A percentile compares a stretch with the other conserved stretches of the same genome.
phyloP scores from a whole-genome alignment of 1,139 yeast species.

The Spathaspora sp. region DNA sequence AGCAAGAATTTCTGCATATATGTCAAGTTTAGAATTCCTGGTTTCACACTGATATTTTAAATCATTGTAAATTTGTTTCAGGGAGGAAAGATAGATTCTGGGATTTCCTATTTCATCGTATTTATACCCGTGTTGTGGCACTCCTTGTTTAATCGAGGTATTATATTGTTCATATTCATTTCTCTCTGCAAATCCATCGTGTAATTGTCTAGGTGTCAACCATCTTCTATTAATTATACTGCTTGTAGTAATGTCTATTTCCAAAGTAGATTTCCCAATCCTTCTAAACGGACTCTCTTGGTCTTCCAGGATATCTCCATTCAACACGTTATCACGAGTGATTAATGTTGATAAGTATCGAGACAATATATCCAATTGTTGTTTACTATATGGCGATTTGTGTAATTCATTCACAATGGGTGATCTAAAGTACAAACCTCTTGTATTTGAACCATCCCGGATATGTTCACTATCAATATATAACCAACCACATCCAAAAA shows the following conservation, averaged over 20 bases:
- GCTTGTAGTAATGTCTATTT: conserved; percentile 64
- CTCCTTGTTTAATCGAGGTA: background rate
- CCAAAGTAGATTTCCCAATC: conserved; percentile 62
- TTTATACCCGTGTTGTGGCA: conserved; percentile 13
- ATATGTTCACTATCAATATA: conserved; percentile 22
- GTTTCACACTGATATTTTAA: conserved; percentile 56
- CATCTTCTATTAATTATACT: conserved; percentile 55
- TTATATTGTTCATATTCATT: conserved; percentile 9
- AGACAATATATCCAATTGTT: conserved; percentile 8
- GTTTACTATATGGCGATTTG: conserved; percentile 4
- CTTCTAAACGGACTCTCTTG: conserved; percentile 26
- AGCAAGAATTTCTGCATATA: conserved; percentile 19
- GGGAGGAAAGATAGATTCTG: conserved; percentile 50
- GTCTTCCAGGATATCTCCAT: conserved; percentile 2
- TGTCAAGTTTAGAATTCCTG: conserved; percentile 17
- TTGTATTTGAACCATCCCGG: conserved; percentile 7
- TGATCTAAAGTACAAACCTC: conserved; percentile 33
- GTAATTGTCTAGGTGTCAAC: conserved; percentile 47
- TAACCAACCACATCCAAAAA: conserved; percentile 84
- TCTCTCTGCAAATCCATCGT: conserved; percentile 46
- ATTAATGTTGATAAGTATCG: conserved; percentile 20
- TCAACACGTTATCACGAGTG: conserved; percentile 24
- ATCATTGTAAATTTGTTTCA: conserved; percentile 63
- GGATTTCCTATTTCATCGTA: conserved; percentile 14
- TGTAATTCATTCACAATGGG: conserved; percentile 27